phyloP scores from a whole-genome alignment of 1,284 basidiomycete species.

The Leccinum solheimii region DNA sequence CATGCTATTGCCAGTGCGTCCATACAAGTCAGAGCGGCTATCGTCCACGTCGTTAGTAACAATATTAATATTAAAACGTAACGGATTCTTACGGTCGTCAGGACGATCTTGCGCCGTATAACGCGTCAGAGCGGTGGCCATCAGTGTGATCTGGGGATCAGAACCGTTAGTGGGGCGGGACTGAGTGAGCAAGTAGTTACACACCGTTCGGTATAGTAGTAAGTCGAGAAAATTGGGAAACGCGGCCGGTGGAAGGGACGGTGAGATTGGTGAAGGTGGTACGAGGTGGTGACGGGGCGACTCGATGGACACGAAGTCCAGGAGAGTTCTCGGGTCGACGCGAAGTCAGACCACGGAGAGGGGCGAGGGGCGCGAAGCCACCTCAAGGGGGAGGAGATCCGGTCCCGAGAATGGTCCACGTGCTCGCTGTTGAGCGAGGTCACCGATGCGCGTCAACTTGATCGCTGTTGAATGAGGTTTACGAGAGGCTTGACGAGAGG shows the following conservation, averaged over 20 bases:
- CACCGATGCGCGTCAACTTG: no score
- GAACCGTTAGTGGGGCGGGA: not conserved
- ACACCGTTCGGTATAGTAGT: not conserved
- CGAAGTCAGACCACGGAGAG: not conserved
- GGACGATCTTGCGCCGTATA: not conserved
- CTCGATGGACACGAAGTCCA: constrained; percentile 3
- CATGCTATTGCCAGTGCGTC: not conserved
- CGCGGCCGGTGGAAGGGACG: no score
- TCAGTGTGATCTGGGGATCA: not conserved
- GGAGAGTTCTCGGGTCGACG: not conserved
- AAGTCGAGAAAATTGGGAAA: not conserved
- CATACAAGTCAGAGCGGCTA: not conserved
- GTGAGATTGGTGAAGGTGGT: not conserved
- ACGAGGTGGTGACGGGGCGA: not conserved
- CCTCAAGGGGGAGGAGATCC: not conserved
- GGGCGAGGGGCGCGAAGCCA: not conserved
- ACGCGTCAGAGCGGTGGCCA: not conserved
- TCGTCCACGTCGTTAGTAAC: not conserved
- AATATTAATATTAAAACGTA: not conserved
- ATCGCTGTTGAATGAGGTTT: no score
- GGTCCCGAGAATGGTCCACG: not conserved
- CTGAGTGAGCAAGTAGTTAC: not conserved
- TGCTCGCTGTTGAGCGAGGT: no score
- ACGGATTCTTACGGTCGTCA: not conserved
- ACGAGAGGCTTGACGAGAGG: no score